Evolutionary conservation across 116 monocot species (phyloP), one percentile per base, ranked within the genome.

Genomic region (Zostera marina): DNA sequence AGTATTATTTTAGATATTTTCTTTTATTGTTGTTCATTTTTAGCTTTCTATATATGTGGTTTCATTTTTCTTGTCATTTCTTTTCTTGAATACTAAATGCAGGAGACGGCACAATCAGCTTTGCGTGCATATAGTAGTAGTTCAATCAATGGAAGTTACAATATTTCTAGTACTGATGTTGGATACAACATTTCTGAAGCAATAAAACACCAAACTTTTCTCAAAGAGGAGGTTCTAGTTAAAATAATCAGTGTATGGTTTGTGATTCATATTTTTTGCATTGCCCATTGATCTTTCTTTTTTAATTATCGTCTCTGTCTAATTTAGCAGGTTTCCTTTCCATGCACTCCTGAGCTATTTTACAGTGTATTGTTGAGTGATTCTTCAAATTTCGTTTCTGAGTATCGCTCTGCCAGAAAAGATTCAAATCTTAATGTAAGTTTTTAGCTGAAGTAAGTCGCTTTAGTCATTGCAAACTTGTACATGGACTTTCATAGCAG

Each of bases 61-160:
- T 39, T 56, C 2, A 8, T 38, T 39, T 9, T 39, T 38, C 42
- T 42, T 1, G 42, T 1, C 22, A 51, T 47, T 51, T 39, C 9
- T 51, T 40, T 0, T 11, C 39, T 51, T 72, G 41, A 25, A 52
- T 53, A 8, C 11, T 58, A 64, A 67, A 64, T 75, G 54, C 56
- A 94, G 88, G 89, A 88, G 66, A 78, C 68, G 42, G 94, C 85
- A 32, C 85, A 94, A 32, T 94, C 94, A 59, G 88, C 81, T 65
- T 76, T 94, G 48, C 84, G 94, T 64, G 94, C 94, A 42, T 79
- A 85, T 61, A 94, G 94, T 61, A 94, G 94, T 65, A 92, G 87
- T 62, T 92, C 92, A 41, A 47, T 74, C 11, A 74, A 52, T 78
- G 73, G 69, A 9, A 80, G 77, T 71, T 71, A 44, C 56, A 78